phyloP scores from a whole-genome alignment of 768 basidiomycete genomes.

The Dendrothele bispora region DNA sequence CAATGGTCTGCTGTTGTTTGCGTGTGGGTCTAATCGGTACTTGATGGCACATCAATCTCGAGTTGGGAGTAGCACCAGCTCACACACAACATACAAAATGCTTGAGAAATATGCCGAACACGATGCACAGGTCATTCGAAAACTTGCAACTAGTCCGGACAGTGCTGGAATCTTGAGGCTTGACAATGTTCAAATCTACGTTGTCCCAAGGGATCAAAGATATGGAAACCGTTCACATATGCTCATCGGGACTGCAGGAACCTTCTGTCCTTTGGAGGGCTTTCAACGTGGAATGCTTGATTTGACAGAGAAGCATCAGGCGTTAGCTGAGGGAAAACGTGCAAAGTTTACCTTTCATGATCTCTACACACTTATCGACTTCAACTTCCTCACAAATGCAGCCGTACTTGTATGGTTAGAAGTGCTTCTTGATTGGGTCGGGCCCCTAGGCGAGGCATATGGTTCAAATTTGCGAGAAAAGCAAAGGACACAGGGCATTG shows the following conservation, averaged over 20 bases:
- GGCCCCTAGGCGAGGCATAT: slow-evolving; percentile 5
- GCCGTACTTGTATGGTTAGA: slow-evolving; percentile 16
- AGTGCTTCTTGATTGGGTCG: slow-evolving; percentile 9
- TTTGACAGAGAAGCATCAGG: slow-evolving; percentile 11
- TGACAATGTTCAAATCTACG: slow-evolving; percentile 23
- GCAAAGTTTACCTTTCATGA: slow-evolving; percentile 10
- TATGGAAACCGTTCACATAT: slow-evolving; percentile 17
- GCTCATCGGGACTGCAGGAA: slow-evolving; percentile 19
- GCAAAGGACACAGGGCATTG: slow-evolving; percentile 7
- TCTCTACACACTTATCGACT: slow-evolving; percentile 11
- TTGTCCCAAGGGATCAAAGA: slow-evolving; percentile 15
- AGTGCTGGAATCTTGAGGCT: slow-evolving; percentile 10
- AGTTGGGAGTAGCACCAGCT: slow-evolving; percentile 9
- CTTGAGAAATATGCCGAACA: slow-evolving; percentile 8
- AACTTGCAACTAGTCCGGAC: background rate
- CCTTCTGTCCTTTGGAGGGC: slow-evolving; percentile 8
- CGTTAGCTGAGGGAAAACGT: slow-evolving; percentile 5
- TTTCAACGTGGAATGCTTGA: slow-evolving; percentile 14
- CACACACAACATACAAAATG: slow-evolving; percentile 5
- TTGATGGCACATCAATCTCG: slow-evolving; percentile 8
- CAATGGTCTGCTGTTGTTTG: slow-evolving; percentile 13
- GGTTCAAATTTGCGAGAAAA: slow-evolving; percentile 1
- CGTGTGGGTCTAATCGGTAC: slow-evolving; percentile 10
- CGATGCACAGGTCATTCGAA: slow-evolving; percentile 4
- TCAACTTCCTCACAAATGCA: slow-evolving; percentile 6